Evolutionary conservation across 1,139 yeast species (phyloP).

Genomic region (Lodderomyces pseudojiufengensis): DNA sequence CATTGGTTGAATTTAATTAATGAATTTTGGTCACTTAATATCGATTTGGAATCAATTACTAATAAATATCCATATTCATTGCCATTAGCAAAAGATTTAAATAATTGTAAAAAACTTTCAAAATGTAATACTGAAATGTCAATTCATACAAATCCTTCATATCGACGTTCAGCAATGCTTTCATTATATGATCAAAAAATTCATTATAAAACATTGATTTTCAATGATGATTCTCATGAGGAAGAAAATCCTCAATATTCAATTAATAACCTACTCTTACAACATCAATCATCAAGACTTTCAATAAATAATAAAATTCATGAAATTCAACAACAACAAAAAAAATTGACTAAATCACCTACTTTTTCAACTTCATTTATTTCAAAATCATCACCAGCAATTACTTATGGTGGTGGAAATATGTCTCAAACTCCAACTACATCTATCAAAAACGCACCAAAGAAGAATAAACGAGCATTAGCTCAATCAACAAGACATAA

Average conservation of each 20-base stretch:
- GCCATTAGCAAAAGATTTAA: constrained; percentile 27
- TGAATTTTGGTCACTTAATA: constrained; percentile 31
- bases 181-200: constrained; percentile 45
- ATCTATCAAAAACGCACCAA: constrained; percentile 9
- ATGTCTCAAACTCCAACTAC: constrained; percentile 3
- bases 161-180: constrained; percentile 53
- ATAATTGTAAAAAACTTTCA: constrained; percentile 20
- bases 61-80: constrained; percentile 19
- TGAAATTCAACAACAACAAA: constrained; percentile 16
- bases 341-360: constrained; percentile 11
- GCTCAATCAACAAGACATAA: constrained; percentile 23
- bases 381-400: constrained; percentile 4
- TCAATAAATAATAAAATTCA: constrained; percentile 33
- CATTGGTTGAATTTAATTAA: constrained; percentile 37
- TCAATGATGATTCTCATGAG: constrained; percentile 22
- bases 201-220: constrained; percentile 35
- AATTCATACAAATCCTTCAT: constrained; percentile 48
- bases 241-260: constrained; percentile 41
- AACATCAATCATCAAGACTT: constrained; percentile 39
- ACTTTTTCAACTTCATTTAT: constrained; percentile 7
- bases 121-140: constrained; percentile 38
- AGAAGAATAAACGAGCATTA: constrained; percentile 2
- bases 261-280: constrained; percentile 36
- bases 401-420: not conserved
- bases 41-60: constrained; percentile 21